Percentiles rank a stretch among this genome's conserved stretches.
These are phyloP conservation scores for Leishmania braziliensis DNA, from an alignment of 208 protist species.

Conservation along the genomic window DNA sequence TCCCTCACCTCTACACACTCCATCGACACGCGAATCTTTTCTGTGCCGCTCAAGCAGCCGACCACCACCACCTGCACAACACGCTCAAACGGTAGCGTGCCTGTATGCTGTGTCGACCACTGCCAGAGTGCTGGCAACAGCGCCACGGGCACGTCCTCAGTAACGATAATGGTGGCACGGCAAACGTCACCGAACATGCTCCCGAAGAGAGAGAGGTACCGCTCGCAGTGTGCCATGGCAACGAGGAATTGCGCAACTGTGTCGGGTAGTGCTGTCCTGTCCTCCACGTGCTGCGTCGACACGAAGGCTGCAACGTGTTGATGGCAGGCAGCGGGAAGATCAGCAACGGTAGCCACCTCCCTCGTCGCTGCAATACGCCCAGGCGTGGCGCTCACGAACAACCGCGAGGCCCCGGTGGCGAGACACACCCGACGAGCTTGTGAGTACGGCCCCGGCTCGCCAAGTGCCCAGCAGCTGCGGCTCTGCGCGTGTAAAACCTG, in stretches of 20 bases:
- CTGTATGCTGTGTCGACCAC: constrained; percentile 26
- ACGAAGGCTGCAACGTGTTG: background rate
- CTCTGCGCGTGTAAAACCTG: constrained; percentile 89
- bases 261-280: background rate
- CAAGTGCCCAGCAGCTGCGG: constrained; percentile 91
- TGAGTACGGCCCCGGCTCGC: constrained; percentile 83
- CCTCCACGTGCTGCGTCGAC: background rate
- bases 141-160: constrained; percentile 21
- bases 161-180: constrained; percentile 31
- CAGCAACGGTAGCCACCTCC: constrained; percentile 25
- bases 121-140: constrained; percentile 46
- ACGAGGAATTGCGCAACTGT: constrained; percentile 62
- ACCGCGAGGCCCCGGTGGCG: background rate
- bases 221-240: constrained; percentile 59
- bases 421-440: constrained; percentile 52
- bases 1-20: constrained; percentile 11
- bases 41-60: background rate
- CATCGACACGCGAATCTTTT: constrained; percentile 19
- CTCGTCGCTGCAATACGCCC: constrained; percentile 52
- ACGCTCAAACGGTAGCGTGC: constrained; percentile 7
- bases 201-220: constrained; percentile 43
- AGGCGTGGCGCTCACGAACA: constrained; percentile 40
- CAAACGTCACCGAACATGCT: constrained; percentile 14
- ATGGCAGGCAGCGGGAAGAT: constrained; percentile 23
- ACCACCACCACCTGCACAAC: constrained; percentile 11